Base-by-base conservation (phyloP, 495 filamentous ascomycete species). In the Lasiosphaeria hispida region DNA sequence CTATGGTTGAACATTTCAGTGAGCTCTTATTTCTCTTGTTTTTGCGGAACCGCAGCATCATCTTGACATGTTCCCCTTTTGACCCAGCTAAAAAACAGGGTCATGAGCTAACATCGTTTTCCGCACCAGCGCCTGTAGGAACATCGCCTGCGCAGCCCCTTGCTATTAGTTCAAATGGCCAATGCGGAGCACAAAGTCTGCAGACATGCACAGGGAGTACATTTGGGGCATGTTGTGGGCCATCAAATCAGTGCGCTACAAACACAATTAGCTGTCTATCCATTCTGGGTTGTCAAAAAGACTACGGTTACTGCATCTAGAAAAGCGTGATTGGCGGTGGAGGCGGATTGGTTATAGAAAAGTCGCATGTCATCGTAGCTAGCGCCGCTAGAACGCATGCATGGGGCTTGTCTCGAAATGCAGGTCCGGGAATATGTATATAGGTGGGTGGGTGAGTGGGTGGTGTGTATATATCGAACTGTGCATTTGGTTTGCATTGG, bases 201-300 rank as follows among this genome's bases (percentile, higher is more conserved):
- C 62, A 75, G 56, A 75, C 74, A 13, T 77, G 74, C 59, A 34
- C 30, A 8, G 73, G 72, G 36, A 70, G 65, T 42, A 4, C n/a
- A 11, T 72, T 69, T 33, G 74, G 74, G 10, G 57, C 52, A 7
- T 77, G 75, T 65, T 77, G 75, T 63, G 66, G 63, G n/a, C 49
- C 64, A 18, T 56, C 55, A 30, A 63, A 60, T 18, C 54, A 54
- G 18, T 73, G 72, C 59, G 69, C 67, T 13, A 63, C 58, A 10
- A 69, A 52, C 38, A 60, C 58, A 19, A 57, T 69, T 33, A 48
- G 52, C 14, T 72, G 69, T 36, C 39, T 66, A 30, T 41, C 57
- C 0, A 58, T 64, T 30, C 35, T 69, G 45, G 69, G 69, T 0
- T 72, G 69, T 30, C 69, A 72, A 48, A 30, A 37, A 37, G 58